Evolutionary conservation across 2,329 filamentous ascomycete genomes (phyloP).

Genomic region (Parascedosporium putredinis): DNA sequence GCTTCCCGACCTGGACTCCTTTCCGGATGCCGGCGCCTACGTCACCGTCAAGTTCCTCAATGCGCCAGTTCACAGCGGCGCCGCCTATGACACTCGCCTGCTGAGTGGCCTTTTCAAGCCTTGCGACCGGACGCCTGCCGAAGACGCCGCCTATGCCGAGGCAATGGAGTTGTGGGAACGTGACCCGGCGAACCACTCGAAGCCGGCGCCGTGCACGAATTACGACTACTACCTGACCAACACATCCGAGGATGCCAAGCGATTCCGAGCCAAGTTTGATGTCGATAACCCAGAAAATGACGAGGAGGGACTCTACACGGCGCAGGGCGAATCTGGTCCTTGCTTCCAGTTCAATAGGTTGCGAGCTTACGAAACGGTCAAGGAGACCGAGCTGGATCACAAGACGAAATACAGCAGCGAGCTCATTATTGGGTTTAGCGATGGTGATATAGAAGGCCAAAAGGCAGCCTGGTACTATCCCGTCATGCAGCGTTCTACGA

Average conservation of each 20-base stretch:
- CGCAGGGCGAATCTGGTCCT: constrained; percentile 32
- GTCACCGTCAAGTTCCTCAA: constrained; percentile 59
- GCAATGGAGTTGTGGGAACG: constrained; percentile 43
- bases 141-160: constrained; percentile 39
- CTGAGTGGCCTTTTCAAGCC: constrained; percentile 52
- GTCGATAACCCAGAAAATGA: constrained; percentile 43
- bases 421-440: constrained; percentile 48
- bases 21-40: constrained; percentile 59
- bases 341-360: constrained; percentile 53
- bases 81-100: constrained; percentile 49
- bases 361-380: constrained; percentile 53
- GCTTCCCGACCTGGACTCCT: constrained; percentile 56
- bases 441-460: constrained; percentile 36
- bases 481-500: constrained; percentile 51
- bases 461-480: constrained; percentile 60
- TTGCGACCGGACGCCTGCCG: constrained; percentile 42
- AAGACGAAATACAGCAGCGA: constrained; percentile 54
- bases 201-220: constrained; percentile 48
- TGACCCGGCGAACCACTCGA: constrained; percentile 45
- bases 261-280: constrained; percentile 53
- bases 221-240: constrained; percentile 58
- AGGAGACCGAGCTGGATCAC: constrained; percentile 46
- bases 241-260: constrained; percentile 32
- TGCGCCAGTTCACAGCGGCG: constrained; percentile 46
- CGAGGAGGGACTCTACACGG: constrained; percentile 43